phyloP scores from a whole-genome alignment of 768 basidiomycete species.

The Suillus alpinus region DNA sequence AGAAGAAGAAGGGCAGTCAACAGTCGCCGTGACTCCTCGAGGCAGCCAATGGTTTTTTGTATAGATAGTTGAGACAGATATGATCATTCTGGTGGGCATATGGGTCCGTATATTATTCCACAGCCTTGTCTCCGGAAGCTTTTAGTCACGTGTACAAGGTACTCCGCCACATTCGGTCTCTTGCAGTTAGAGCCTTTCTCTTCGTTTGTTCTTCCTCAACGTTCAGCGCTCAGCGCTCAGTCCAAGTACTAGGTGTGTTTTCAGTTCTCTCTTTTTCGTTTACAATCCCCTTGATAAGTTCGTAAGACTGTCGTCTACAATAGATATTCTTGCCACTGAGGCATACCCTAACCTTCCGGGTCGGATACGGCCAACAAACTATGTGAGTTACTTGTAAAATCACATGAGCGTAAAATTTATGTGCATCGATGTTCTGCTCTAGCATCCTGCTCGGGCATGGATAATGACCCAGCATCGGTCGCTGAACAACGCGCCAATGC shows the following conservation, averaged over 20 bases:
- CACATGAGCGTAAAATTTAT: not conserved
- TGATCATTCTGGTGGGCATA: slow-evolving; percentile 11
- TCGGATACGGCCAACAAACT: slow-evolving; percentile 8
- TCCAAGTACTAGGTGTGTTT: slow-evolving; percentile 3
- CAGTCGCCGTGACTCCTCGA: slow-evolving; percentile 18
- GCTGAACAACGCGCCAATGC: slow-evolving; percentile 84
- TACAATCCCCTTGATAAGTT: not conserved
- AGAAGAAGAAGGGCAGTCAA: slow-evolving; percentile 1
- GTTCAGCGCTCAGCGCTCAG: not conserved
- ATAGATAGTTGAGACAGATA: not conserved
- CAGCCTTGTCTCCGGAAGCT: not conserved
- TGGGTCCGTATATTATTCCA: slow-evolving; percentile 21
- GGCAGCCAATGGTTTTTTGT: slow-evolving; percentile 13
- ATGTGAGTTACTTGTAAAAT: slow-evolving; percentile 2
- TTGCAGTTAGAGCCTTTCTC: slow-evolving; percentile 12
- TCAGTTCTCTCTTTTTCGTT: not conserved
- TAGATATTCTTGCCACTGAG: slow-evolving; percentile 5
- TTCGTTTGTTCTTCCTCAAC: slow-evolving; percentile 11
- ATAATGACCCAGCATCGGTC: slow-evolving; percentile 40
- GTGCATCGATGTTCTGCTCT: not conserved
- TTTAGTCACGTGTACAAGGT: slow-evolving; percentile 14
- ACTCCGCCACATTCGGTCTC: slow-evolving; percentile 15
- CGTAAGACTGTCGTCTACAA: not conserved
- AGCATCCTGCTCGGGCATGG: slow-evolving; percentile 23
- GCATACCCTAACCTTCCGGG: slow-evolving; percentile 10